These are phyloP conservation scores for Picocystis sp. DNA, from an alignment of 163 green algal genomes.

Conservation along the genomic window DNA sequence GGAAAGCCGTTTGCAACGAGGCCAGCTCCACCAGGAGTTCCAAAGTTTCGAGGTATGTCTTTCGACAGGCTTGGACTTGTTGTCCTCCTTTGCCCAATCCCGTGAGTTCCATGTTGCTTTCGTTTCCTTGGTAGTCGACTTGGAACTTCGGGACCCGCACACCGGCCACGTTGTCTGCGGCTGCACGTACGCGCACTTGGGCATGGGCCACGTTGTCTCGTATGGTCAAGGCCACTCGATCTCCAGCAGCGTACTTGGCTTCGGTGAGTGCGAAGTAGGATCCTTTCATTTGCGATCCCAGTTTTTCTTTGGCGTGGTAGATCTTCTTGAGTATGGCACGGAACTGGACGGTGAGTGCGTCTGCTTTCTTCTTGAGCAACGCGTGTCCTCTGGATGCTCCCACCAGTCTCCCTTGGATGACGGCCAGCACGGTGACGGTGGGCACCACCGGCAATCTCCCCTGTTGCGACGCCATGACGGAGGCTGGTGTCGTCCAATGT, in stretches of 20 bases:
- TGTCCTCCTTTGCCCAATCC: constrained; percentile 77
- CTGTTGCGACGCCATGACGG: neutral
- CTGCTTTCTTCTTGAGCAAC: constrained; percentile 98
- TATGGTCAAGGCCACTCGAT: constrained; percentile 62
- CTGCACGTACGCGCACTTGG: constrained; percentile 28
- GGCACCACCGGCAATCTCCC: constrained; percentile 50
- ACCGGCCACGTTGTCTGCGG: constrained; percentile 90
- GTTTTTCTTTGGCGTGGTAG: constrained; percentile 76
- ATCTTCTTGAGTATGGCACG: constrained; percentile 81
- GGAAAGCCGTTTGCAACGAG: constrained; percentile 94
- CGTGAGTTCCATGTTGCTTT: constrained; percentile 76
- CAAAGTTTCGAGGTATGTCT: constrained; percentile 60
- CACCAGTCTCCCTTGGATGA: constrained; percentile 82
- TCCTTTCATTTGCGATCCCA: constrained; percentile 74
- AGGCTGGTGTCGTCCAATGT: no score
- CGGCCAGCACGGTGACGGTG: constrained; percentile 75
- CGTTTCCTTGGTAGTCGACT: constrained; percentile 26
- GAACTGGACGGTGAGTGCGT: constrained; percentile 85
- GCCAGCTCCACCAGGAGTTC: constrained; percentile 88
- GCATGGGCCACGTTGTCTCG: constrained; percentile 65
- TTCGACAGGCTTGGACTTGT: constrained; percentile 72
- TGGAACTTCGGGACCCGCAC: constrained; percentile 92
- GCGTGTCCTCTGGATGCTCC: constrained; percentile 92
- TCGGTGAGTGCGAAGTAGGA: constrained; percentile 86
- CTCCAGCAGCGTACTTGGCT: constrained; percentile 73